These are phyloP conservation scores for Trypanosoma mega DNA, from an alignment of 208 protist species.

Conservation along the genomic window DNA sequence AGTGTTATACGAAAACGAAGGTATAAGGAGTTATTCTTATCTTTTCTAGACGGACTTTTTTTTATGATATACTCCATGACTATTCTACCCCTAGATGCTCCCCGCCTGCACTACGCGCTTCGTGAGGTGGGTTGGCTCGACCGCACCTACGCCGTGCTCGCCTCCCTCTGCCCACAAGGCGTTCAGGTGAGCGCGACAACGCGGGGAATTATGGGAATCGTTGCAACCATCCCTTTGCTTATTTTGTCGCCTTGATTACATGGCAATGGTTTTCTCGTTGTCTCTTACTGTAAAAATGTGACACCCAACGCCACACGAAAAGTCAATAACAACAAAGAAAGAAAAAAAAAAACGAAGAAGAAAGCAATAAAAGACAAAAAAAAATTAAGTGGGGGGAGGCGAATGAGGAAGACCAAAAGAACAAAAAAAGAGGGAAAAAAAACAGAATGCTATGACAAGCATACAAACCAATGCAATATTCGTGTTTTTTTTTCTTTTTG, in stretches of 20 bases:
- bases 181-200: conserved; percentile 38
- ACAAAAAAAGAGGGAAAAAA: too few species aligned
- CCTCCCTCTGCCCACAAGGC: conserved; percentile 55
- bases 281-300: conserved; percentile 1
- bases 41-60: conserved; percentile 56
- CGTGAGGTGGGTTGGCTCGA: conserved; percentile 42
- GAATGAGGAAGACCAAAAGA: too few species aligned
- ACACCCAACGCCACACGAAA: too few species aligned
- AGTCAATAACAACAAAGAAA: too few species aligned
- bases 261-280: neutral
- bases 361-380: too few species aligned
- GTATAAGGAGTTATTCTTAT: conserved; percentile 22
- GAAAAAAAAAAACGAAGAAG: too few species aligned
- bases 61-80: conserved; percentile 76
- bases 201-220: conserved; percentile 73
- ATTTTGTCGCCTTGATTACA: conserved; percentile 4
- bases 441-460: too few species aligned
- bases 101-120: conserved; percentile 30
- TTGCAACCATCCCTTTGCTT: conserved; percentile 48
- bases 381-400: too few species aligned
- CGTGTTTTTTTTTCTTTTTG: too few species aligned
- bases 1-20: conserved; percentile 33
- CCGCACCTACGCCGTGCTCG: conserved; percentile 32
- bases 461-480: too few species aligned
- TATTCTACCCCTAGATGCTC: conserved; percentile 44